Base-by-base conservation (phyloP, 2,329 filamentous ascomycete species). In the Colletotrichum neosansevieriae region DNA sequence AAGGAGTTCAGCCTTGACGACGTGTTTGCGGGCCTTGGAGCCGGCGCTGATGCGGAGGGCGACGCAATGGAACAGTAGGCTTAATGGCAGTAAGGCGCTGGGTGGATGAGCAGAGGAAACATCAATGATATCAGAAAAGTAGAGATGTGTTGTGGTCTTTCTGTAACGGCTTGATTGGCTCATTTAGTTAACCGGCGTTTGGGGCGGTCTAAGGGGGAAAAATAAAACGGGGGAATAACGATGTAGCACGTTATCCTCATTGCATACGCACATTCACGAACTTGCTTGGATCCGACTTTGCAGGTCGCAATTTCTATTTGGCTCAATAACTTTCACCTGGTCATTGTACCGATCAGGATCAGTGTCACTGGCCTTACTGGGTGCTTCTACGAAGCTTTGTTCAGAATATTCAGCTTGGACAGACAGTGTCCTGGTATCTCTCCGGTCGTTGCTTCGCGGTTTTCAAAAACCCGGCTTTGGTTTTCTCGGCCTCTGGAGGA, bases 1-100 rank as follows among this genome's bases (percentile, higher is more conserved):
- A 90, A 93, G 74, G 95, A 98, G 80, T 98, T 99, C 81, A 94
- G 95, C 83, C 86, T 99, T 9, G 96, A 98, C 70, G 96, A 94
- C 2, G 82, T 99, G 13, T 98, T 82, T 98, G 13, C 98, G 93
- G 92, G 94, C 76, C 32, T 54, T 29, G 77, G 73, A 19, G 75
- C 72, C n/a, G 74, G 65, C 38, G 75, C 70, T 34, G 75, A 70
- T 36, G 76, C 65, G 17, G 75, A 74, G 7, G 81, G 71, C 4
- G 85, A 86, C 65, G 82, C 80, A 58, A 88, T 89, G 87, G 80
- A 85, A 77, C 82, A 85, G 74, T 86, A 80, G 72, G 67, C 13
- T 32, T 19, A 24, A 11, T 32, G n/a, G 10, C 29, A 34, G 24
- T 45, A n/a, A 45, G 40, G 45, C 38, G 62, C 47, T 66, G 47